phyloP scores from a whole-genome alignment of 805 yeast genomes.

The Metschnikowia aberdeeniae region DNA sequence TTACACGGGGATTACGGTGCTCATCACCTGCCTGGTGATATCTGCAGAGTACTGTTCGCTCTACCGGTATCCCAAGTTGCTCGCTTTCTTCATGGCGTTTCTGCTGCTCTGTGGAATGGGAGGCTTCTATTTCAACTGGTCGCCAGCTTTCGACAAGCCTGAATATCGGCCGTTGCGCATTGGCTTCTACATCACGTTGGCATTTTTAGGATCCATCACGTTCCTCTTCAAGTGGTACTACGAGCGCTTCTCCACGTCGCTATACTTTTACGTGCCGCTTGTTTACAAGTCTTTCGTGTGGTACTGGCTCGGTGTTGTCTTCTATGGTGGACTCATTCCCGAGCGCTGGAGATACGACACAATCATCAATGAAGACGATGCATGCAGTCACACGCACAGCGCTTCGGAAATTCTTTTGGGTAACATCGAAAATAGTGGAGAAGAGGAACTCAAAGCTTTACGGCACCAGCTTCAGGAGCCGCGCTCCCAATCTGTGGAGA shows the following conservation, averaged over 20 bases:
- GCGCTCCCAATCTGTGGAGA: not conserved
- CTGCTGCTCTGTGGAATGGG: constrained; percentile 63
- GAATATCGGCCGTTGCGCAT: constrained; percentile 79
- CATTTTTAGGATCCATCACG: constrained; percentile 69
- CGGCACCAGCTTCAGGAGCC: constrained; percentile 1
- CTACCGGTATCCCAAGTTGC: constrained; percentile 53
- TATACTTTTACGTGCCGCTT: constrained; percentile 61
- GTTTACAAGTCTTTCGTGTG: constrained; percentile 62
- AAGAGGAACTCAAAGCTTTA: constrained; percentile 27
- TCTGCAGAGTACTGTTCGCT: constrained; percentile 81
- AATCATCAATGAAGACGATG: constrained; percentile 42
- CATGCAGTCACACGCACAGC: constrained; percentile 19
- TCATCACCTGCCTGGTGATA: constrained; percentile 84
- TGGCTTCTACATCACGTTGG: constrained; percentile 72
- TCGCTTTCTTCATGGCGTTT: constrained; percentile 48
- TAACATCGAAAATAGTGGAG: constrained; percentile 35
- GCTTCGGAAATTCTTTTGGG: constrained; percentile 31
- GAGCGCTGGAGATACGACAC: constrained; percentile 82
- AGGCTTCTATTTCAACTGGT: constrained; percentile 84
- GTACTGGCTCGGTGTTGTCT: constrained; percentile 78
- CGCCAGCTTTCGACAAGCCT: constrained; percentile 85
- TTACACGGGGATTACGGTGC: constrained; percentile 87
- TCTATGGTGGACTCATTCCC: constrained; percentile 84
- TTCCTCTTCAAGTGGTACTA: constrained; percentile 51
- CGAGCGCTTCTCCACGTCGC: constrained; percentile 53